These are phyloP conservation scores for Floccularia luteovirens DNA, from an alignment of 768 basidiomycete genomes.

Conservation along the genomic window DNA sequence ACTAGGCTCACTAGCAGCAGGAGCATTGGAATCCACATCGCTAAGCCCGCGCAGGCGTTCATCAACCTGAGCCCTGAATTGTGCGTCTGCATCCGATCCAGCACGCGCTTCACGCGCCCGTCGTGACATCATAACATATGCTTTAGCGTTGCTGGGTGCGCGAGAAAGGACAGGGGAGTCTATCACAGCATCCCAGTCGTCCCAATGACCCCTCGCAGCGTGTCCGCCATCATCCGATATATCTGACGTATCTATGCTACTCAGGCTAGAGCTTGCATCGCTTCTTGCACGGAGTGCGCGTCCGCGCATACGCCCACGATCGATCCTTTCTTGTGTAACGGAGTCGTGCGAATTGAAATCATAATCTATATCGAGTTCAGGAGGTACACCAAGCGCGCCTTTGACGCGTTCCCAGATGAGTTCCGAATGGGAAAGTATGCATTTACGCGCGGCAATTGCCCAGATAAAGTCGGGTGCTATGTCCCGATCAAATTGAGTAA, in stretches of 20 bases:
- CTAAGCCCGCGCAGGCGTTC: conserved; percentile 11
- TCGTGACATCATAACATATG: too few species aligned
- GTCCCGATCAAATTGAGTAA: conserved; percentile 57
- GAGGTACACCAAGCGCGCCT: conserved; percentile 80
- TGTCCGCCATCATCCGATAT: conserved; percentile 33
- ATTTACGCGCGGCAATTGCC: conserved; percentile 66
- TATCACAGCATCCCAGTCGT: conserved; percentile 37
- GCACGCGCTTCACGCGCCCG: too few species aligned
- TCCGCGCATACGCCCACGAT: too few species aligned
- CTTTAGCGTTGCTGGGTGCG: conserved; percentile 8
- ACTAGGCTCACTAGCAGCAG: background rate
- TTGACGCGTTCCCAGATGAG: conserved; percentile 91
- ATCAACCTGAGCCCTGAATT: conserved; percentile 13
- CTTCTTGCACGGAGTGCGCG: too few species aligned
- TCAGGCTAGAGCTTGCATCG: conserved; percentile 12
- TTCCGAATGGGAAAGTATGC: conserved; percentile 71
- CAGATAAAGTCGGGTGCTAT: conserved; percentile 64
- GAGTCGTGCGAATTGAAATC: conserved; percentile 14
- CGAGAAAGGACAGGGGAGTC: conserved; percentile 31
- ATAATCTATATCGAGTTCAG: conserved; percentile 67
- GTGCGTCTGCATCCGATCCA: conserved; percentile 7
- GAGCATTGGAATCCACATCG: conserved; percentile 4
- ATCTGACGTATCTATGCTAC: conserved; percentile 27
- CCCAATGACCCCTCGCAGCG: conserved; percentile 30
- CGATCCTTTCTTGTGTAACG: too few species aligned